Conservation (phyloP, 305 asterid species). For the Plantago coronopus region DNA sequence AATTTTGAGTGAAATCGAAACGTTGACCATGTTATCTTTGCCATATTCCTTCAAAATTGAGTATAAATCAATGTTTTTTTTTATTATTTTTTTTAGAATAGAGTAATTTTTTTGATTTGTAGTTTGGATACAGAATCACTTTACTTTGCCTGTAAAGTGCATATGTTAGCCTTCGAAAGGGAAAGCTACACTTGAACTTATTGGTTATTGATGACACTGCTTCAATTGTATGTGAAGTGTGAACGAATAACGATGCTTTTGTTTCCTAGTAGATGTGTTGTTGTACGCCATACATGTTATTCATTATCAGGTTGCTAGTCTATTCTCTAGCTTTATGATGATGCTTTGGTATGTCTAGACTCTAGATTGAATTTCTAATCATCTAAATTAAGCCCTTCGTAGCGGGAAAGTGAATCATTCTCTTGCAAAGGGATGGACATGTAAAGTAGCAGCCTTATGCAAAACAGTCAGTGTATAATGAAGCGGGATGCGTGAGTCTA, state of each 20-base stretch:
- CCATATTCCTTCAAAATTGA: background rate
- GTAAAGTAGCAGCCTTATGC: too few species aligned
- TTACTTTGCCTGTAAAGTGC: background rate
- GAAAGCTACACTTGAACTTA: background rate
- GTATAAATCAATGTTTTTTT: background rate
- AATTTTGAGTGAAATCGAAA: conserved; percentile 17
- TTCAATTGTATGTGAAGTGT: background rate
- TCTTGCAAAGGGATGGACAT: too few species aligned
- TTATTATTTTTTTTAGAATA: background rate
- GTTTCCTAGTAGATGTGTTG: background rate
- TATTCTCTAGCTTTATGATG: background rate
- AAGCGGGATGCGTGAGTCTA: too few species aligned
- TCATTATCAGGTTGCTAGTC: background rate
- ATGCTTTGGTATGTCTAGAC: background rate
- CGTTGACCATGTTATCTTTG: background rate
- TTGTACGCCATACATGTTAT: background rate
- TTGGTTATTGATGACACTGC: background rate
- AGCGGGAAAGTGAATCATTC: background rate
- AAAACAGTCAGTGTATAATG: too few species aligned
- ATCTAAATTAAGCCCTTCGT: background rate
- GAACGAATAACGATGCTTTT: too few species aligned
- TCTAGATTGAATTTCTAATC: background rate
- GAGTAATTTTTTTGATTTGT: background rate
- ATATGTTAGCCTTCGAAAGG: background rate
- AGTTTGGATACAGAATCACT: background rate